Evolutionary conservation across 106 monocot species (phyloP), one percentile per base, ranked within the genome.

Genomic region (Iris macrosiphon): DNA sequence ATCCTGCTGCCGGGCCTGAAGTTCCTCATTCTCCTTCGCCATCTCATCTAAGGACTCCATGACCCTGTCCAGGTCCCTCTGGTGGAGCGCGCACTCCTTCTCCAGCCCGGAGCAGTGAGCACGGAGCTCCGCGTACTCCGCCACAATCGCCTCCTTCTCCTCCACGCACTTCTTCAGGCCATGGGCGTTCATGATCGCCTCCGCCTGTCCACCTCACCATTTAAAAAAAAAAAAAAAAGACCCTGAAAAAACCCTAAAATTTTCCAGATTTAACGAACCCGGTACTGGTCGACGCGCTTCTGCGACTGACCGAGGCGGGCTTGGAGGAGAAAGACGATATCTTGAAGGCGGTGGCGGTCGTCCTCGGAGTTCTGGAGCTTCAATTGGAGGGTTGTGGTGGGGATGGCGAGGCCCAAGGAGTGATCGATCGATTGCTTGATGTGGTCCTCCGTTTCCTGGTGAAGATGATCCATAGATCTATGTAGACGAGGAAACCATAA

Each of bases 291-390:
- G 20, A 95, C 22, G 2, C 81, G 80, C 39, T 65, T 62, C 12
- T 73, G 56, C 42, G 76, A 45, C 3, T 82, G 81, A 0, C 19
- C 53, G 45, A 95, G 76, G 29, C 73, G 73, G 27, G 82, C 81
- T 47, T 95, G 73, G 4, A 95, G 64, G 24, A 65, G 32, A 55
- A 96, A 86, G 46, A 82, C 60, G 49, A 73, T 79, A 60, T 86
- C 85, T 67, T 89, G 85, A 49, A 89, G 85, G 60, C 82, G 82
- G 42, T 45, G 79, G 52, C 82, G 79, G 3, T 64, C 62, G 48
- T 88, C 88, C 53, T 96, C 82, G 28, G 89, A 85, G 21, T 82
- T 73, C 26, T 79, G 50, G 61, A 96, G 79, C 74, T 81, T 96
- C 40, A 89, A 53, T 7, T 48, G 67, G 20, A 89, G 70, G 71